Evolutionary conservation across 2,329 filamentous ascomycete species (phyloP), one percentile per base, ranked within the genome.

Genomic region (Mycosphaerella sp.): DNA sequence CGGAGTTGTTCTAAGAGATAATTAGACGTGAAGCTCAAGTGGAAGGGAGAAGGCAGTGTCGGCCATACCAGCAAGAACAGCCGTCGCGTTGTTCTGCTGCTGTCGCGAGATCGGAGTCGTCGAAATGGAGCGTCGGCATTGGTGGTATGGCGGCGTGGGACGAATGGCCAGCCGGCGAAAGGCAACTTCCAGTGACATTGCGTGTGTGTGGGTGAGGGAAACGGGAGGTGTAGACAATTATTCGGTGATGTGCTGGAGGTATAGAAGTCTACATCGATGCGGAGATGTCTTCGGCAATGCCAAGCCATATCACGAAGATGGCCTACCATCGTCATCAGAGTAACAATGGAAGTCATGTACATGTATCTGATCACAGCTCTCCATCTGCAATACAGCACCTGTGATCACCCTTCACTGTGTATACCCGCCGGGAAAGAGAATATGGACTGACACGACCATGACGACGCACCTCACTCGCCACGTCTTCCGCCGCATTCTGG

Each of bases 391-490:
- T 21, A 21, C 21, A 8, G 11, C 10, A 14, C 38, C 11, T 14
- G 5, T 40, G 6, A 29, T 29, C 51, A 29, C 34, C 34, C 29
- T 9, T n/a, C 26, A 26, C 17, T 1, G n/a, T 50, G 10, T 36
- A 29, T 14, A 12, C 2, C 12, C 17, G 23, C 9, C 6, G 17
- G 26, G 23, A 6, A n/a, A 44, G 7, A 4, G 6, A 9, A 49
- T 5, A 42, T 41, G 10, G 14, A 44, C 39, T 17, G 26, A 10
- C 6, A 23, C 10, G 44, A 60, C n/a, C 11, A 83, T 83, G 81
- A 77, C 77, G 53, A 81, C 81, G 59, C 79, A 81, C 61, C 73
- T 84, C 64, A 81, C 80, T 57, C 80, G 80, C 68, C 72, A 76
- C 69, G 78, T 83, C 62, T 81, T 81, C 69, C 78, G 79, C 62